Evolutionary conservation across 2,329 filamentous ascomycete genomes (phyloP), one percentile per base, ranked within the genome.

Genomic region (Verticillium dahliae): DNA sequence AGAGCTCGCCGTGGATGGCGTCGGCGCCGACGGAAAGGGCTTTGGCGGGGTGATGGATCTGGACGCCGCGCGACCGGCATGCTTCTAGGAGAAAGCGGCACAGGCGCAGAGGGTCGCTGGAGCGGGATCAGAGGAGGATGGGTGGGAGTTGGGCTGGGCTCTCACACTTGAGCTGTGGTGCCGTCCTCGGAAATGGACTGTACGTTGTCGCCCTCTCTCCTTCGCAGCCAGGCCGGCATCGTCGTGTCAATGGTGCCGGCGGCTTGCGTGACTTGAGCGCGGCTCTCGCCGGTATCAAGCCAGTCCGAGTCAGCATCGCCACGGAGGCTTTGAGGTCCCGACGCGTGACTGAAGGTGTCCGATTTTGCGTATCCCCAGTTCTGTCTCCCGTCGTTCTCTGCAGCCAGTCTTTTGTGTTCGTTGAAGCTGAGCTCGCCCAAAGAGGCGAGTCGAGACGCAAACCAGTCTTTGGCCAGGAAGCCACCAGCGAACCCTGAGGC

Each of bases 381-480:
- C 65, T 79, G 72, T 1, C 73, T 71, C 0, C 90, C 90, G 62
- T 80, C 76, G 63, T 90, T 71, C 58, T 81, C 70, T 35, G 82
- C 79, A 0, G 90, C 88, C 13, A 93, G 80, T 54, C 81, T 75
- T 64, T 79, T 78, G 73, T 94, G 90, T 59, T 92, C 80, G 4
- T 81, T 80, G 69, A 90, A 94, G 50, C 87, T 90, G 13, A 93
- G 78, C 0, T 80, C 80, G 7, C 85, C 90, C 1, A 93, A 78
- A 0, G 80, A 76, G 0, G 83, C 78, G 6, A 85, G 75, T 1
- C 80, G 76, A 0, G 84, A 76, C 0, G 79, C 78, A 68, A 90
- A 91, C 89, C 90, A 93, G 71, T 93, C 88, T 38, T 79, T 80
- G 0, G 90, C 90, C 9, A 93, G 70, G 69, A 93, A 94, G 0